Evolutionary conservation across 768 basidiomycete genomes (phyloP).

Genomic region (Rhodotorula taiwanensis): DNA sequence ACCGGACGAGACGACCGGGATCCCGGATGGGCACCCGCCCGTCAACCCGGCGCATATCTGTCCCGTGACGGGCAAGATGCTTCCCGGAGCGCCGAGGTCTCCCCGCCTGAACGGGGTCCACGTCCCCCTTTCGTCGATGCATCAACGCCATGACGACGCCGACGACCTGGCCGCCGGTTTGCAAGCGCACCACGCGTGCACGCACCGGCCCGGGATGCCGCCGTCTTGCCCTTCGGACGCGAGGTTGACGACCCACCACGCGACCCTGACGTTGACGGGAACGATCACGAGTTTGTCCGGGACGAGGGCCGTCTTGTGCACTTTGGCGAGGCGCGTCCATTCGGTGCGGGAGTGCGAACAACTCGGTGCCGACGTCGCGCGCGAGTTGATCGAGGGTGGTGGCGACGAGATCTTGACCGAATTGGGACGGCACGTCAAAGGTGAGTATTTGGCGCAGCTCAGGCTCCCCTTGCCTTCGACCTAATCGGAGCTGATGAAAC

Average conservation of each 20-base stretch:
- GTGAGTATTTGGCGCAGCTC: neutral
- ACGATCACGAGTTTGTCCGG: slow-evolving; percentile 82
- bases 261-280: slow-evolving; percentile 59
- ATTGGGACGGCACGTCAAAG: slow-evolving; percentile 52
- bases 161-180: neutral
- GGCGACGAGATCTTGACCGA: slow-evolving; percentile 74
- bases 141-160: neutral
- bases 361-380: slow-evolving; percentile 63
- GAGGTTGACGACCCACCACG: slow-evolving; percentile 21
- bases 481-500: no score
- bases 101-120: neutral
- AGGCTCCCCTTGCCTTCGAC: neutral
- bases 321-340: slow-evolving; percentile 53
- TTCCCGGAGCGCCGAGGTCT: neutral
- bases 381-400: slow-evolving; percentile 59
- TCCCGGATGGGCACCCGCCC: slow-evolving; percentile 15
- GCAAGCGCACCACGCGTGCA: neutral
- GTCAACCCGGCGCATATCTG: slow-evolving; percentile 12
- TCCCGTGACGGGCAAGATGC: slow-evolving; percentile 13
- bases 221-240: slow-evolving; percentile 1
- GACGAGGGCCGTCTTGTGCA: slow-evolving; percentile 60
- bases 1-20: slow-evolving; percentile 11
- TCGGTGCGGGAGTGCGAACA: slow-evolving; percentile 59
- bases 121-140: neutral
- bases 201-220: slow-evolving; percentile 8